These are phyloP conservation scores for Termitomyces sp. DNA, from an alignment of 768 basidiomycete species.

Conservation along the genomic window DNA sequence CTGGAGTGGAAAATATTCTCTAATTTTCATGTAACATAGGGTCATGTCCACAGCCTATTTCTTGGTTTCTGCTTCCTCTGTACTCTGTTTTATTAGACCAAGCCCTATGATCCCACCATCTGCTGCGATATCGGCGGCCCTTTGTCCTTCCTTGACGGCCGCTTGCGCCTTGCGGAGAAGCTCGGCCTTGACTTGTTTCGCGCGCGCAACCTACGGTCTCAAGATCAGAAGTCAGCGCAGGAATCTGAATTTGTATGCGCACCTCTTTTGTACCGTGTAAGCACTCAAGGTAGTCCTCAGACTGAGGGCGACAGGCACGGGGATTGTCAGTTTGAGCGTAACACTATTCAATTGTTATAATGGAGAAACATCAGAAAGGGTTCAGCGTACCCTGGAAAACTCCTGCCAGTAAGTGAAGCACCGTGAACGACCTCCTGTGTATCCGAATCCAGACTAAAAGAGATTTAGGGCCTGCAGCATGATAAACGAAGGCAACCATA, in stretches of 20 bases:
- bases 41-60: slow-evolving; percentile 3
- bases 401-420: slow-evolving; percentile 95
- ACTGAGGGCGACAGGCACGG: slow-evolving; percentile 59
- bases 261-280: slow-evolving; percentile 89
- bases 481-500: slow-evolving; percentile 16
- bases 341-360: slow-evolving; percentile 46
- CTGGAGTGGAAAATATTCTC: neutral
- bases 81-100: slow-evolving; percentile 63
- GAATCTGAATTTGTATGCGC: slow-evolving; percentile 14
- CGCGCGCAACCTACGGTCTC: slow-evolving; percentile 40
- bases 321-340: slow-evolving; percentile 79
- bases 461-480: neutral
- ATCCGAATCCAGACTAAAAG: slow-evolving; percentile 42
- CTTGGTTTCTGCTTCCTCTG: slow-evolving; percentile 13
- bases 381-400: slow-evolving; percentile 55
- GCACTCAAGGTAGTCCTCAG: slow-evolving; percentile 89
- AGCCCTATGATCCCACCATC: slow-evolving; percentile 73
- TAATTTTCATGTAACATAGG: neutral
- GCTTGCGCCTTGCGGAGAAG: slow-evolving; percentile 62
- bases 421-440: slow-evolving; percentile 55
- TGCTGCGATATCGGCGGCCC: slow-evolving; percentile 64
- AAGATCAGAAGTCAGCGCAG: neutral
- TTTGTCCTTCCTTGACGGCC: slow-evolving; percentile 63
- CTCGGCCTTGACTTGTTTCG: slow-evolving; percentile 65
- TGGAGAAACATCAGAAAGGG: neutral